Conservation (phyloP, 2,329 filamentous ascomycete genomes). For the Beauveria sp. region DNA sequence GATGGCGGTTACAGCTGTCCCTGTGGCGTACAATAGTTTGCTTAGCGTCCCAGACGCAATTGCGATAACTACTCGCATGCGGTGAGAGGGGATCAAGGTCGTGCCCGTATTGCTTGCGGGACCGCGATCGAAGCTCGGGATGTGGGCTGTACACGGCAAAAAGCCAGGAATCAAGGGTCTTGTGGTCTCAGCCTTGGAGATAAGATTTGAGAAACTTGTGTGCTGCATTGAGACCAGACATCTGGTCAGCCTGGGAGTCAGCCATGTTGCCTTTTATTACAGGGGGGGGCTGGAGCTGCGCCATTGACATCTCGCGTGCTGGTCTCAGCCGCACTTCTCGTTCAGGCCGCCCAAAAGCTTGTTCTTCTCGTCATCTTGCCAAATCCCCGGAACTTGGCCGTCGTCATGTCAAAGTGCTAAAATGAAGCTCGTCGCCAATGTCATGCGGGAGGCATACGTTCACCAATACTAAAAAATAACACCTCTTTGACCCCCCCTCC, state of each 20-base stretch:
- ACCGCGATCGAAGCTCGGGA: not conserved
- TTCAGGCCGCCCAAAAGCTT: not conserved
- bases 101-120: no score
- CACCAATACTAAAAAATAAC: no score
- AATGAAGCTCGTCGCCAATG: not conserved
- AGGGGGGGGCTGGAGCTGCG: not conserved
- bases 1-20: not conserved
- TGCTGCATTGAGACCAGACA: no score
- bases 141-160: not conserved
- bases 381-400: not conserved
- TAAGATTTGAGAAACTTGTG: no score
- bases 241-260: conserved; percentile 3
- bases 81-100: not conserved
- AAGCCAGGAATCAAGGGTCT: no score
- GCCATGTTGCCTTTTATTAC: not conserved
- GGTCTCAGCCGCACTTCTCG: not conserved
- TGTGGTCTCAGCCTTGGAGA: not conserved
- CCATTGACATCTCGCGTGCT: not conserved
- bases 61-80: not conserved
- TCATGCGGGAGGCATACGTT: not conserved
- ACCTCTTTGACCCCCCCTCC: no score
- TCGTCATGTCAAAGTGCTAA: not conserved
- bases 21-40: not conserved
- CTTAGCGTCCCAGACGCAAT: not conserved
- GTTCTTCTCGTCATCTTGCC: not conserved